These are phyloP conservation scores for Cucurbita pepo DNA, from an alignment of 306 rosid species.

Conservation along the genomic window DNA sequence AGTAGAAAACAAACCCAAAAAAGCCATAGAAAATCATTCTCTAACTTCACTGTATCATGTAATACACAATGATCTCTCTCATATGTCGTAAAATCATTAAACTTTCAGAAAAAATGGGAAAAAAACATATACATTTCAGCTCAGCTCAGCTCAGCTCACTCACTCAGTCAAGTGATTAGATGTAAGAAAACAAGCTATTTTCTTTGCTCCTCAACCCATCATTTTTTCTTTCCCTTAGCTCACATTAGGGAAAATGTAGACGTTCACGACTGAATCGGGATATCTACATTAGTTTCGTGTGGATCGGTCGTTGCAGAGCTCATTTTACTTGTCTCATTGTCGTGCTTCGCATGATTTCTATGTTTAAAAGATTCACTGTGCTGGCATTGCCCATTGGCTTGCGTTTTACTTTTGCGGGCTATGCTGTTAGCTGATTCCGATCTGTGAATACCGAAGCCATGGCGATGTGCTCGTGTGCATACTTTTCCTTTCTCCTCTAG, in stretches of 20 bases:
- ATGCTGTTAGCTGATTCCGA: slow-evolving; percentile 11
- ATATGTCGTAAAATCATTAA: background rate
- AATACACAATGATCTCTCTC: background rate
- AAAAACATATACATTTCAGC: slow-evolving; percentile 73
- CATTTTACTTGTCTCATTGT: slow-evolving; percentile 25
- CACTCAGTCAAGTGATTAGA: slow-evolving; percentile 40
- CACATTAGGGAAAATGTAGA: background rate
- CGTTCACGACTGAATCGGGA: slow-evolving; percentile 50
- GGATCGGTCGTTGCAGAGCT: slow-evolving; percentile 23
- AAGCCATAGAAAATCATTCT: background rate
- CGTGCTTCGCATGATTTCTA: slow-evolving; percentile 29
- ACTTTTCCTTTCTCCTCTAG: slow-evolving; percentile 17
- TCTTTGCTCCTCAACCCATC: background rate
- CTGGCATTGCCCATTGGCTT: slow-evolving; percentile 14
- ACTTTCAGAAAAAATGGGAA: slow-evolving; percentile 22
- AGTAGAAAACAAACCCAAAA: background rate
- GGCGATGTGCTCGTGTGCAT: slow-evolving; percentile 38
- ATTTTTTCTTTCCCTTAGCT: background rate
- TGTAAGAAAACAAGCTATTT: slow-evolving; percentile 30
- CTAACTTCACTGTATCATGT: background rate
- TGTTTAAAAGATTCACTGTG: slow-evolving; percentile 20
- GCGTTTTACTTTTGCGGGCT: slow-evolving; percentile 24
- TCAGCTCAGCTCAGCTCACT: slow-evolving; percentile 34
- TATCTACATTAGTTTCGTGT: slow-evolving; percentile 39
- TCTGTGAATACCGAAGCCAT: slow-evolving; percentile 33